Evolutionary conservation across 2,329 filamentous ascomycete species (phyloP).

Genomic region (Ophiostoma populinum): DNA sequence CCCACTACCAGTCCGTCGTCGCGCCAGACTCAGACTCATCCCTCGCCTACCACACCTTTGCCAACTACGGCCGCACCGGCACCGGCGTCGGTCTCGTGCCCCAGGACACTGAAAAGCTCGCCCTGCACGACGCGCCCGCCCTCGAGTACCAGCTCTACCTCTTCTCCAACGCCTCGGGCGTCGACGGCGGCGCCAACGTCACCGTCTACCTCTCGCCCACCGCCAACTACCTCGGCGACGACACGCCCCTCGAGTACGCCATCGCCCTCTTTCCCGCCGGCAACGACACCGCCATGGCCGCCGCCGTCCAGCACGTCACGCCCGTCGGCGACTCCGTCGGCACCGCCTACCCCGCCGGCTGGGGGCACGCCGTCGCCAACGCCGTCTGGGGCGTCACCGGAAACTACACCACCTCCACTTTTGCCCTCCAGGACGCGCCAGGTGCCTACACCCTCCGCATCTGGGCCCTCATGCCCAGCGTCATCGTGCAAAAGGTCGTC

Average conservation of each 20-base stretch:
- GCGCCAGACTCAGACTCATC: slow-evolving; percentile 12
- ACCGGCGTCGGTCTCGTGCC: slow-evolving; percentile 41
- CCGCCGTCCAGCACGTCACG: slow-evolving; percentile 20
- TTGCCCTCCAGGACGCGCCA: slow-evolving; percentile 18
- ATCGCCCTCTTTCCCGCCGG: slow-evolving; percentile 26
- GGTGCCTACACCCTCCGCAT: slow-evolving; percentile 31
- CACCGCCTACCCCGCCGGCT: slow-evolving; percentile 23
- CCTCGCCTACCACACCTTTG: slow-evolving; percentile 33
- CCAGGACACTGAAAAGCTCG: slow-evolving; percentile 30
- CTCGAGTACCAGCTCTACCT: slow-evolving; percentile 46
- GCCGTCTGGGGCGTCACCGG: slow-evolving; percentile 26
- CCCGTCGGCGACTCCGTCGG: slow-evolving; percentile 26
- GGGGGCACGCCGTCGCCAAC: slow-evolving; percentile 27
- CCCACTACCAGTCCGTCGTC: slow-evolving; percentile 29
- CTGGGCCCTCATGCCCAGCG: slow-evolving; percentile 33
- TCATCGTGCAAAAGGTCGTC: slow-evolving; percentile 38
- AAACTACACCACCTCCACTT: slow-evolving; percentile 28
- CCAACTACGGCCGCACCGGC: slow-evolving; percentile 38
- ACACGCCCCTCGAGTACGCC: slow-evolving; percentile 31
- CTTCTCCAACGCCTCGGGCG: slow-evolving; percentile 29
- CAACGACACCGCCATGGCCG: slow-evolving; percentile 12
- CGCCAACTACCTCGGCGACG: slow-evolving; percentile 34
- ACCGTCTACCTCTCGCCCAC: slow-evolving; percentile 34
- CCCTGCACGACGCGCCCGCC: slow-evolving; percentile 30
- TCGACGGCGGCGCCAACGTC: slow-evolving; percentile 18